Conservation (phyloP, 371 early-diverging fungal genomes). For the Catenaria anguillulae region DNA sequence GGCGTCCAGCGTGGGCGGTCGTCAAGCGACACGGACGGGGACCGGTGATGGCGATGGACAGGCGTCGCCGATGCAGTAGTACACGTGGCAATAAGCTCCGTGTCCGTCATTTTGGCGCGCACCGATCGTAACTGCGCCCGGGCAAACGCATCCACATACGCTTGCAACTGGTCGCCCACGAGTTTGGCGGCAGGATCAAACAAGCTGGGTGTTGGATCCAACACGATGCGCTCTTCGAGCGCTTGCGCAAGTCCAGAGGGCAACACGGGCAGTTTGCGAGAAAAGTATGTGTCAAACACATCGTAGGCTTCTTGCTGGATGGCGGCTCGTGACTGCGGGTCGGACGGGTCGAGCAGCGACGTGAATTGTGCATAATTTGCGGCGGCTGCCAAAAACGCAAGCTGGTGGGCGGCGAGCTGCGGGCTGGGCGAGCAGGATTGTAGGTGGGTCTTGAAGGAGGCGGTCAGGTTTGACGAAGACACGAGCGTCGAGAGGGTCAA, state of each 20-base stretch:
- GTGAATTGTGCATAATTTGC: background rate
- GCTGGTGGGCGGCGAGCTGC: too few species aligned
- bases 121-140: background rate
- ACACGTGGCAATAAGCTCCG: background rate
- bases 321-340: background rate
- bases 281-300: background rate
- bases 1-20: background rate
- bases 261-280: background rate
- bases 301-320: background rate
- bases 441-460: background rate
- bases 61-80: background rate
- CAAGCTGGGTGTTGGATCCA: background rate
- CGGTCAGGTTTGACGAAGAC: background rate
- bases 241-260: background rate
- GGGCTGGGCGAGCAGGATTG: too few species aligned
- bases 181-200: background rate
- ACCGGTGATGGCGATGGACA: too few species aligned
- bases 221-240: background rate
- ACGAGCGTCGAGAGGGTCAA: background rate
- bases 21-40: background rate
- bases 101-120: background rate
- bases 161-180: background rate
- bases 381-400: background rate
- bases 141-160: background rate
- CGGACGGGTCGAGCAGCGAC: background rate